Conservation (phyloP, 139 green algal species). For the Picochlorum sp. region DNA sequence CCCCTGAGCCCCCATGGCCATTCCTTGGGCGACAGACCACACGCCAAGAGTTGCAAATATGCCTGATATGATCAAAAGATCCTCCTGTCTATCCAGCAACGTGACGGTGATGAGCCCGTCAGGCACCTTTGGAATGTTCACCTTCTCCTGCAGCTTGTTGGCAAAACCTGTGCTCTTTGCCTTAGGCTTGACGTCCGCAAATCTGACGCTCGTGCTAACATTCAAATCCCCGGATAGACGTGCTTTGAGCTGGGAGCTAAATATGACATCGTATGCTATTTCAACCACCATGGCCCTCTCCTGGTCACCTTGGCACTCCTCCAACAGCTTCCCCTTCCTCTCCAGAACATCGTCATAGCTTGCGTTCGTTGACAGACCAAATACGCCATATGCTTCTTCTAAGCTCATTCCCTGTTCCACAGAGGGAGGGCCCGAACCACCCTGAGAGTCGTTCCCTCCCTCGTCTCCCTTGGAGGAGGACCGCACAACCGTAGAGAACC, state of each 20-base stretch:
- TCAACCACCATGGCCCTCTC: slow-evolving; percentile 24
- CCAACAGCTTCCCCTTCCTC: slow-evolving; percentile 10
- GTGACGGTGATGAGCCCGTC: too few species aligned
- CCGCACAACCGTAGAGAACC: too few species aligned
- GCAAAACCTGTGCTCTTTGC: neutral
- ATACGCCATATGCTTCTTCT: slow-evolving; percentile 5
- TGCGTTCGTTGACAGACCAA: slow-evolving; percentile 3
- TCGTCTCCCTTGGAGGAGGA: too few species aligned
- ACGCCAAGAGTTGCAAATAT: slow-evolving; percentile 42
- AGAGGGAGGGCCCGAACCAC: neutral
- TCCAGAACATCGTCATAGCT: slow-evolving; percentile 11
- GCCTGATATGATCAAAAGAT: slow-evolving; percentile 11
- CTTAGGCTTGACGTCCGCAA: slow-evolving; percentile 3
- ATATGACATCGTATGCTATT: slow-evolving; percentile 26
- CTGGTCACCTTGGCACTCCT: neutral
- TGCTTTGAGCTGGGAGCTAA: slow-evolving; percentile 16
- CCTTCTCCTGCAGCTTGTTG: neutral
- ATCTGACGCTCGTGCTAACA: slow-evolving; percentile 2
- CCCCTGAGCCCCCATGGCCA: slow-evolving; percentile 27
- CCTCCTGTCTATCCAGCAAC: neutral
- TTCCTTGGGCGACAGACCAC: slow-evolving; percentile 33
- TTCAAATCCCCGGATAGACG: slow-evolving; percentile 3
- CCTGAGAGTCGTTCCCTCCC: too few species aligned
- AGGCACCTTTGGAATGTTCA: neutral
- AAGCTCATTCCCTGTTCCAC: slow-evolving; percentile 2